Conservation (phyloP, 2,329 filamentous ascomycete genomes). For the Xylaria sp. region DNA sequence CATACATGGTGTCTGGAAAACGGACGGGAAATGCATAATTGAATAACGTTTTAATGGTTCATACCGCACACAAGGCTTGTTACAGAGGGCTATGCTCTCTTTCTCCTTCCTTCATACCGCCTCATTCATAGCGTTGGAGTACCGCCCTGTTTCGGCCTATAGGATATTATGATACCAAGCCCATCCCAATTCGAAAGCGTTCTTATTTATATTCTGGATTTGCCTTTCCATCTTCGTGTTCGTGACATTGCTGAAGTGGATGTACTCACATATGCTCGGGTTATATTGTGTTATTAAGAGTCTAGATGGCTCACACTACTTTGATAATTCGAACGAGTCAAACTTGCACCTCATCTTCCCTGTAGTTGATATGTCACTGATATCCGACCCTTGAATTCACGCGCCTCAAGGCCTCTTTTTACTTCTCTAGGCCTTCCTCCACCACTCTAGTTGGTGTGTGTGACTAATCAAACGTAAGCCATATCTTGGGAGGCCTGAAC, state of each 20-base stretch:
- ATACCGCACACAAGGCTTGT: not conserved
- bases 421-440: too few species aligned
- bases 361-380: not conserved
- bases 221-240: not conserved
- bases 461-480: too few species aligned
- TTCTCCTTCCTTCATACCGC: constrained; percentile 24
- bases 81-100: constrained; percentile 5
- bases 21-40: constrained; percentile 21
- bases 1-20: constrained; percentile 32
- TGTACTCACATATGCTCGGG: not conserved
- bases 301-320: not conserved
- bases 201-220: not conserved
- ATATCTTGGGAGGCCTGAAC: too few species aligned
- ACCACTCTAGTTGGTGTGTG: too few species aligned
- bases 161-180: constrained; percentile 36
- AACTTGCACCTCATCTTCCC: not conserved
- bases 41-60: constrained; percentile 24
- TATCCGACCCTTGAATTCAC: too few species aligned
- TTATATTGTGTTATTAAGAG: not conserved
- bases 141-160: constrained; percentile 17
- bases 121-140: constrained; percentile 47
- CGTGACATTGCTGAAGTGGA: not conserved
- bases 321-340: not conserved
- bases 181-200: constrained; percentile 7
- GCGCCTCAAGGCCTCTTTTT: not conserved